These are phyloP conservation scores for Solanum ossicruentum DNA, from an alignment of 257 asterid species.

Conservation along the genomic window DNA sequence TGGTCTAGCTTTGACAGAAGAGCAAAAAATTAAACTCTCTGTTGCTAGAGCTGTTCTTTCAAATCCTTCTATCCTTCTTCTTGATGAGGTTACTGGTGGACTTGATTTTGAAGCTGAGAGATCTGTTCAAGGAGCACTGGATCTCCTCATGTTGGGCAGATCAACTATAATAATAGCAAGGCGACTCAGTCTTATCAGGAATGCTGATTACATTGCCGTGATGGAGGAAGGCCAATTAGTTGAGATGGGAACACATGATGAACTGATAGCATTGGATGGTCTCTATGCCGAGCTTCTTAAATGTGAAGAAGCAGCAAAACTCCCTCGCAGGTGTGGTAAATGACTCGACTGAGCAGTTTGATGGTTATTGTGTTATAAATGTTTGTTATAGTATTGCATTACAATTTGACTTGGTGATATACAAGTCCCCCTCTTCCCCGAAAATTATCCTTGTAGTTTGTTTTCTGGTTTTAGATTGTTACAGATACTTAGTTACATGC, in stretches of 20 bases:
- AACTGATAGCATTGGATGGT: slow-evolving; percentile 81
- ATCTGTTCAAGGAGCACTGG: slow-evolving; percentile 91
- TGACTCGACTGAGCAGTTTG: background rate
- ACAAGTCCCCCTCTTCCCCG: background rate
- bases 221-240: slow-evolving; percentile 99
- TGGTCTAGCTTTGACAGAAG: slow-evolving; percentile 77
- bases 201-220: slow-evolving; percentile 97
- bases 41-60: slow-evolving; percentile 96
- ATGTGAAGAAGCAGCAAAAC: slow-evolving; percentile 97
- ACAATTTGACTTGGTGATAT: background rate
- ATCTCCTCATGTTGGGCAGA: slow-evolving; percentile 95
- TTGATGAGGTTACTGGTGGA: slow-evolving; percentile 98
- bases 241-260: slow-evolving; percentile 99
- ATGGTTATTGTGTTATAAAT: background rate
- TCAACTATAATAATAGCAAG: slow-evolving; percentile 96
- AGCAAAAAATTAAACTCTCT: slow-evolving; percentile 94
- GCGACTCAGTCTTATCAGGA: slow-evolving; percentile 80
- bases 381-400: background rate
- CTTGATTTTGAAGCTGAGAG: slow-evolving; percentile 99
- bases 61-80: slow-evolving; percentile 87
- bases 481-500: background rate
- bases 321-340: slow-evolving; percentile 73
- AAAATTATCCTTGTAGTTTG: background rate
- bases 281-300: slow-evolving; percentile 96
- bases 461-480: background rate